phyloP scores from a whole-genome alignment of 2,329 filamentous ascomycete genomes.

The Fusarium domesticum region DNA sequence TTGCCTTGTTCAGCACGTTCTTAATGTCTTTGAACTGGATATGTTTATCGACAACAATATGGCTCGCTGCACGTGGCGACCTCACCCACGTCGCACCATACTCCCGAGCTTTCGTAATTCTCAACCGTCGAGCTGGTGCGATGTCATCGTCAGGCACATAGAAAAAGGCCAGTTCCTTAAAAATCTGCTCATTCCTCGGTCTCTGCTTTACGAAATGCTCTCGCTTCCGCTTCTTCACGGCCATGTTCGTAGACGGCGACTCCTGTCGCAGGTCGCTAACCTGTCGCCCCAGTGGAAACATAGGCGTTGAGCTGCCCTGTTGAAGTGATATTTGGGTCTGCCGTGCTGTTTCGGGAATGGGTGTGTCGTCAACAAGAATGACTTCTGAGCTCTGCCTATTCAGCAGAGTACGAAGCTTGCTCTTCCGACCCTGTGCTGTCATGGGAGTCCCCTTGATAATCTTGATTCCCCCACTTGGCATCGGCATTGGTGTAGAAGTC shows the following conservation, averaged over 20 bases:
- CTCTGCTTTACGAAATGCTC: slow-evolving; percentile 41
- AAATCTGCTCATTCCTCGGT: slow-evolving; percentile 54
- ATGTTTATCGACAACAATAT: slow-evolving; percentile 73
- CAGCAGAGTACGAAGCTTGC: slow-evolving; percentile 18
- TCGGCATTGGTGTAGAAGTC: slow-evolving; percentile 16
- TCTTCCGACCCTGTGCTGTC: slow-evolving; percentile 19
- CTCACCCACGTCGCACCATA: slow-evolving; percentile 72
- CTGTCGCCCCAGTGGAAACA: slow-evolving; percentile 19
- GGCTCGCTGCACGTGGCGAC: slow-evolving; percentile 60
- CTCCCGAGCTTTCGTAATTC: slow-evolving; percentile 72
- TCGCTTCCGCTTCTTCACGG: slow-evolving; percentile 47
- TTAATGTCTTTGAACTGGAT: slow-evolving; percentile 64
- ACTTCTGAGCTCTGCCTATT: slow-evolving; percentile 17
- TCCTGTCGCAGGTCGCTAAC: slow-evolving; percentile 8
- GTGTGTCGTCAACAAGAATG: slow-evolving; percentile 28
- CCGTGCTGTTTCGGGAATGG: slow-evolving; percentile 28
- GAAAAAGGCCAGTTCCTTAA: slow-evolving; percentile 62
- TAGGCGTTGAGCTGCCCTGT: slow-evolving; percentile 34
- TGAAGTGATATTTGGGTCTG: slow-evolving; percentile 14
- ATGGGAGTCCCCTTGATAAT: slow-evolving; percentile 34
- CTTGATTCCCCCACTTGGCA: slow-evolving; percentile 2
- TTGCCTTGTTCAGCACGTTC: slow-evolving; percentile 36
- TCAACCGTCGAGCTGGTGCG: slow-evolving; percentile 60
- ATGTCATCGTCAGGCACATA: slow-evolving; percentile 82
- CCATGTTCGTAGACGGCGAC: slow-evolving; percentile 25